phyloP scores from a whole-genome alignment of 176 grass and related monocot genomes.

The Eragrostis curvula region DNA sequence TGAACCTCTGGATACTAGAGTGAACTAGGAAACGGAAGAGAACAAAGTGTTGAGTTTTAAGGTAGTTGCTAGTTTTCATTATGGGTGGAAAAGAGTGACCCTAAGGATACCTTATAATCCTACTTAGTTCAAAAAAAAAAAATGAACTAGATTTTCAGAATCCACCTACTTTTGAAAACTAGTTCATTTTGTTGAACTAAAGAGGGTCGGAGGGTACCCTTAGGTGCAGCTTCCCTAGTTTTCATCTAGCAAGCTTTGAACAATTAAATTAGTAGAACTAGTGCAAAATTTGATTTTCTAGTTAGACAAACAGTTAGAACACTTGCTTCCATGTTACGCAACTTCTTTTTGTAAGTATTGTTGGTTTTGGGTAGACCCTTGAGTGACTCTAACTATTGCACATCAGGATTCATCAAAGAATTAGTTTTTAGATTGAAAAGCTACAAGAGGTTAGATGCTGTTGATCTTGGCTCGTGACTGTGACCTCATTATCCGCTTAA shows the following conservation, averaged over 20 bases:
- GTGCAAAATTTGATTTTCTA: not conserved
- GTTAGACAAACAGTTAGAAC: not conserved
- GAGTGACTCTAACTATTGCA: not conserved
- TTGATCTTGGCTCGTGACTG: not conserved
- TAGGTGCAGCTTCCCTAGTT: no score
- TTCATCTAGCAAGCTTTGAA: no score
- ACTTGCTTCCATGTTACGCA: not conserved
- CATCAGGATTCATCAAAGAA: not conserved
- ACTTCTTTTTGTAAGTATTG: not conserved
- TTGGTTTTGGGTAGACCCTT: no score
- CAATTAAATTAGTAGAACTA: not conserved
- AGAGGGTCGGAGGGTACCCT: no score
- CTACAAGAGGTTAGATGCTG: not conserved
- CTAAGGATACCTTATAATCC: no score
- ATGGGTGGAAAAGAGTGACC: no score
- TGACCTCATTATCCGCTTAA: not conserved
- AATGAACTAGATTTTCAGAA: no score
- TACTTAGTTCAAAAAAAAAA: no score
- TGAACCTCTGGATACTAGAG: not conserved
- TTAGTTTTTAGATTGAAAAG: not conserved
- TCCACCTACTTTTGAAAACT: no score
- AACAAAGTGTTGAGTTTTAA: not conserved
- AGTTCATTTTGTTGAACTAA: no score
- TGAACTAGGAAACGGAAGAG: not conserved
- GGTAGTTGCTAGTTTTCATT: not conserved